Conservation (phyloP, 1,284 basidiomycete species). For the Sporisorium exsertum region DNA sequence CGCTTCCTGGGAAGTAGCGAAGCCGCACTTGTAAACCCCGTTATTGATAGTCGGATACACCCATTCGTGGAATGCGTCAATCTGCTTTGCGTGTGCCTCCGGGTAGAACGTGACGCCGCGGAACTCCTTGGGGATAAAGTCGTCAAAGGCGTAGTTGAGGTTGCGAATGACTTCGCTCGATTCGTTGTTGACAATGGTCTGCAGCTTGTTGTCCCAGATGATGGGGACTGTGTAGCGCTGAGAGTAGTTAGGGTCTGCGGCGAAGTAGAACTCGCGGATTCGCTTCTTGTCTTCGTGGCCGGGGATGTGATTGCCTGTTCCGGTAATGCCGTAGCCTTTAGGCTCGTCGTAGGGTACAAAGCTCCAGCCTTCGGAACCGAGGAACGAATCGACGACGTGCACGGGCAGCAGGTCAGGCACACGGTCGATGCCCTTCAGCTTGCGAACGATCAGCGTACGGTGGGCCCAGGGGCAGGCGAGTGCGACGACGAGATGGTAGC, state of each 20-base stretch:
- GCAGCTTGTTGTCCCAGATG: conserved; percentile 90
- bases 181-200: conserved; percentile 87
- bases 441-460: conserved; percentile 85
- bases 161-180: conserved; percentile 80
- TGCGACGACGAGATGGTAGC: conserved; percentile 67
- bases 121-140: conserved; percentile 58
- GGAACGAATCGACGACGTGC: conserved; percentile 80
- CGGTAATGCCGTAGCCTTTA: conserved; percentile 46
- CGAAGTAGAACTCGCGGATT: conserved; percentile 86
- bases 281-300: conserved; percentile 73
- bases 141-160: conserved; percentile 75
- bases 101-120: conserved; percentile 75
- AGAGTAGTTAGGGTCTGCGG: conserved; percentile 74
- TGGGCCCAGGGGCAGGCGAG: conserved; percentile 84
- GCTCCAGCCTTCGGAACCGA: conserved; percentile 87
- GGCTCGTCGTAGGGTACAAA: conserved; percentile 74
- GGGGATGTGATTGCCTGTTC: conserved; percentile 59
- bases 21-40: conserved; percentile 85
- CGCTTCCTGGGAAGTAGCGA: conserved; percentile 83
- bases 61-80: conserved; percentile 89
- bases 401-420: conserved; percentile 76
- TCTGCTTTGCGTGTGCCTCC: conserved; percentile 76
- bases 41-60: conserved; percentile 73
- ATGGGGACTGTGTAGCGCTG: conserved; percentile 75
- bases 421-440: conserved; percentile 90